phyloP scores from a whole-genome alignment of 306 rosid species.

The Luffa acutangula region DNA sequence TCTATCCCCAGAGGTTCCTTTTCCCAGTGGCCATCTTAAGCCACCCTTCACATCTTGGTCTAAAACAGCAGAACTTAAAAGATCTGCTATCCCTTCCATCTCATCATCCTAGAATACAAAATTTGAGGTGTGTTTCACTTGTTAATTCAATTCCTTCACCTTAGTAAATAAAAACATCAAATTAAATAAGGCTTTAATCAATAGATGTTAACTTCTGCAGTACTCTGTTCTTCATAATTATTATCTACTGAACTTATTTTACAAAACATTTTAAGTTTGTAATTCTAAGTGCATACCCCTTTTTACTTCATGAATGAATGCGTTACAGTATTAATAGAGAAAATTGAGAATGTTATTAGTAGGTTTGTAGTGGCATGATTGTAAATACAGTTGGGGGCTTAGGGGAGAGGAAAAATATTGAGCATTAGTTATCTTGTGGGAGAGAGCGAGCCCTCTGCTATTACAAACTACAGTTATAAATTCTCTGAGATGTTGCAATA shows the following conservation, averaged over 20 bases:
- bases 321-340: no score
- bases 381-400: no score
- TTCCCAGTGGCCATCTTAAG: slow-evolving; percentile 52
- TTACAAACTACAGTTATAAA: no score
- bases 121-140: background rate
- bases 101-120: slow-evolving; percentile 39
- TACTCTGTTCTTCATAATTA: background rate
- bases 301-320: background rate
- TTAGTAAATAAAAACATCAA: background rate
- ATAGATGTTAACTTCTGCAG: no score
- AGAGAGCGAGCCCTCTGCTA: no score
- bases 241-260: background rate
- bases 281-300: background rate
- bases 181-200: background rate
- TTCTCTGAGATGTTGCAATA: no score
- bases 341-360: no score
- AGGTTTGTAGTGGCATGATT: no score
- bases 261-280: background rate
- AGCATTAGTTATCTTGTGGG: no score
- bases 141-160: background rate
- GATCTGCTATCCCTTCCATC: slow-evolving; percentile 24
- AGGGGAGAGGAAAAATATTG: no score
- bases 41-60: slow-evolving; percentile 52
- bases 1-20: slow-evolving; percentile 24
- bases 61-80: slow-evolving; percentile 33